Evolutionary conservation across 805 yeast genomes (phyloP), one percentile per base, ranked within the genome.

Genomic region (Ogataea nonfermentans): DNA sequence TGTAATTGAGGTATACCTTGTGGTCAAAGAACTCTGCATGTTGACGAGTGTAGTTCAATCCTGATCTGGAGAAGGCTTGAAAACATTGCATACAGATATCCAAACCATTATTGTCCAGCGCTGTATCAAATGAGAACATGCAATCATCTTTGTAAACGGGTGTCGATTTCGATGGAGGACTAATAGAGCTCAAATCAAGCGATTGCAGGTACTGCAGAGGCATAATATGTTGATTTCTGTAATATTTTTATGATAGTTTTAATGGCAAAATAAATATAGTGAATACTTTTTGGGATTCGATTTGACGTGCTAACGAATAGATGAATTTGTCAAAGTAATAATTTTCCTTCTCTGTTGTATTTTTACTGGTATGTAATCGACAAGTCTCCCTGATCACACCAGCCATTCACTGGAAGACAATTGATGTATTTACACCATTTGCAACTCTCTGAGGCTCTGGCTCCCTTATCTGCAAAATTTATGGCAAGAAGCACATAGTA

Each of bases 81-180:
- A 74, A 86, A 50, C 95, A 82, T 2, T 65, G 51, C 35, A 93
- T 65, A 47, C 96, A 90, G 10, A 90, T 76, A 53, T 84, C 90
- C 12, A 91, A 59, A 0, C 95, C 95, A 6, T 57, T 37, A 9
- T 51, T 47, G 34, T 73, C 75, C 36, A 66, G 63, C 4, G 86
- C 76, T 0, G 86, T 78, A 45, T 81, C 91, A 56, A 84, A 91
- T 37, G 90, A 83, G 63, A 76, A 91, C 66, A 84, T 84, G 57
- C 97, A 90, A 49, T 89, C 96, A 65, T 91, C 97, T 56, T 87
- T 90, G 54, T 78, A 81, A 12, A 90, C 77, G 2, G 71, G 66
- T 16, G 62, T 45, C 3, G 66, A 62, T 22, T 65, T 40, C 3
- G 49, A 40, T 4, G 67, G 67, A 4, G 52, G 42, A 5, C 29